phyloP scores from a whole-genome alignment of 805 yeast genomes.

The Ogataea trehalophila region DNA sequence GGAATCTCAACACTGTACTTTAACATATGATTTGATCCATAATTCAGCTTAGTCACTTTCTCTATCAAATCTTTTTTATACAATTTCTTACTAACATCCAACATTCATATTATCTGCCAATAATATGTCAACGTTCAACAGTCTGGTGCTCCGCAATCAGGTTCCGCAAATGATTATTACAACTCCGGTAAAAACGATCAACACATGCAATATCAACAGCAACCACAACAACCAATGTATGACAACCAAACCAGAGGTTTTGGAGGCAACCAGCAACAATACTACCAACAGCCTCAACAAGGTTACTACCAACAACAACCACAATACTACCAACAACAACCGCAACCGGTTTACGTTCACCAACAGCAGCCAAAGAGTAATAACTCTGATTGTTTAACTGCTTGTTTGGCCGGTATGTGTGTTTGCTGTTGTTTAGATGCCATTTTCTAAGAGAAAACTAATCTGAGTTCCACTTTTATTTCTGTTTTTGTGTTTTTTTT shows the following conservation, averaged over 20 bases:
- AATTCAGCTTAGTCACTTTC: too few relatives aligned
- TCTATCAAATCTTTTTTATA: too few relatives aligned
- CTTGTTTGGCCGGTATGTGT: slow-evolving; percentile 52
- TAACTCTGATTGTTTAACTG: slow-evolving; percentile 42
- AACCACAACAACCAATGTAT: slow-evolving; percentile 1
- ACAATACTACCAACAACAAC: slow-evolving; percentile 37
- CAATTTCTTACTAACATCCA: not conserved
- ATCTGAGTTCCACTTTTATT: not conserved
- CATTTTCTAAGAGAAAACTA: slow-evolving; percentile 30
- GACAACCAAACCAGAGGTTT: slow-evolving; percentile 5
- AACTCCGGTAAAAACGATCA: slow-evolving; percentile 4
- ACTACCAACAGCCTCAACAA: slow-evolving; percentile 32
- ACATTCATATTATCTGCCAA: not conserved
- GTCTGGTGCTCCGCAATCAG: slow-evolving; percentile 8
- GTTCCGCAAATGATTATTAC: slow-evolving; percentile 11
- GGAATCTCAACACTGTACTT: too few relatives aligned
- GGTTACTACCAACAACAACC: slow-evolving; percentile 21
- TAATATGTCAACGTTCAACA: not conserved
- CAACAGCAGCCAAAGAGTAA: slow-evolving; percentile 41
- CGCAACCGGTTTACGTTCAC: slow-evolving; percentile 50
- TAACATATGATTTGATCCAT: too few relatives aligned
- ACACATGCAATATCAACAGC: too few relatives aligned
- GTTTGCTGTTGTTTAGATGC: slow-evolving; percentile 52
- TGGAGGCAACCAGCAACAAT: slow-evolving; percentile 15
- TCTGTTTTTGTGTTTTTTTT: not conserved